phyloP scores from a whole-genome alignment of 768 basidiomycete genomes.

The Cystofilobasidium capitatum region DNA sequence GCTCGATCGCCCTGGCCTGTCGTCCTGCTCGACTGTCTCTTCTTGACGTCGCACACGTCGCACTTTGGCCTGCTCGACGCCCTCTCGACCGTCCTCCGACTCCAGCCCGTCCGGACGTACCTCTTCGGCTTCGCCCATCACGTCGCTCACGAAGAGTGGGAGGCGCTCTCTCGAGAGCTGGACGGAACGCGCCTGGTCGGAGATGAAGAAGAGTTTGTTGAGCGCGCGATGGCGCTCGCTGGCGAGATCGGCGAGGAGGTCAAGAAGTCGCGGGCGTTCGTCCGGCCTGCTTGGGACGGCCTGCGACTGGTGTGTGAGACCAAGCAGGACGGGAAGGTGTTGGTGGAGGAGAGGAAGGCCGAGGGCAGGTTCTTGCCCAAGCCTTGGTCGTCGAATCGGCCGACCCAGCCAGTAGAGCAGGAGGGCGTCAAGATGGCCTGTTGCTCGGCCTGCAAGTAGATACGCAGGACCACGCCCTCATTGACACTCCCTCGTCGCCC shows the following conservation, averaged over 20 bases:
- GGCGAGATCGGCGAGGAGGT: slow-evolving; percentile 39
- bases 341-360: not conserved
- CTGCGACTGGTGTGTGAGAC: slow-evolving; percentile 14
- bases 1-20: slow-evolving; percentile 44
- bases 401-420: not conserved
- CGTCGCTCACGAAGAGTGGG: slow-evolving; percentile 67
- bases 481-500: too few species aligned
- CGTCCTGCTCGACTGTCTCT: slow-evolving; percentile 67
- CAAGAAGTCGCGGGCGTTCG: slow-evolving; percentile 4
- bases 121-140: slow-evolving; percentile 67
- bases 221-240: slow-evolving; percentile 47
- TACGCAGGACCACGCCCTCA: too few species aligned
- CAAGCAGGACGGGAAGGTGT: not conserved
- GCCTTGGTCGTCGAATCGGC: not conserved
- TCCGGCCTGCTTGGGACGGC: slow-evolving; percentile 24
- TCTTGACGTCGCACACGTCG: slow-evolving; percentile 54
- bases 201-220: slow-evolving; percentile 40
- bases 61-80: slow-evolving; percentile 68
- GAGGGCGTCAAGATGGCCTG: not conserved
- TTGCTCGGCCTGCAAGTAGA: not conserved
- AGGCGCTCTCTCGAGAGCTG: slow-evolving; percentile 52
- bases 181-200: slow-evolving; percentile 32
- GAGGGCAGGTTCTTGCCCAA: not conserved
- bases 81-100: slow-evolving; percentile 48
- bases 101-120: slow-evolving; percentile 58